A percentile compares a stretch with the other conserved stretches of the same genome.
Conservation (phyloP, 352 stramenopile species). For the Phytophthora litchii region DNA sequence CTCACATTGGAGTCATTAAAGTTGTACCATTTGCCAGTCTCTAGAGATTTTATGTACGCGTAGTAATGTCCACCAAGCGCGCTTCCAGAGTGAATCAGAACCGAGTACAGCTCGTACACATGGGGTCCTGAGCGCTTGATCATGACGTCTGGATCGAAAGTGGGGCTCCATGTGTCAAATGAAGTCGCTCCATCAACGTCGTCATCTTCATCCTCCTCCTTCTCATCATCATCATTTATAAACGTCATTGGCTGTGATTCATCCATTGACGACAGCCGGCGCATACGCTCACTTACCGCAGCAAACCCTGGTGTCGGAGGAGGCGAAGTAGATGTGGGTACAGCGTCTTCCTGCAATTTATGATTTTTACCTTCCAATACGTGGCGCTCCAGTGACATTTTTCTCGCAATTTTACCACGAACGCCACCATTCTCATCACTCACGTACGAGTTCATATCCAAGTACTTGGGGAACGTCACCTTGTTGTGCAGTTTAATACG, state of each 20-base stretch:
- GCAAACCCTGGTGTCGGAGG: conserved; percentile 15
- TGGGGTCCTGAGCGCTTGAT: conserved; percentile 68
- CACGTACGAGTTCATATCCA: conserved; percentile 91
- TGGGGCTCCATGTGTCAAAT: conserved; percentile 74
- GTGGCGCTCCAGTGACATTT: conserved; percentile 88
- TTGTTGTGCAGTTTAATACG: conserved; percentile 88
- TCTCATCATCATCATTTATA: conserved; percentile 27
- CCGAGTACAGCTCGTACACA: conserved; percentile 93
- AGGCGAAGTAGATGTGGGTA: conserved; percentile 23
- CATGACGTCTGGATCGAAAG: conserved; percentile 69
- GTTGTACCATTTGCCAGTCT: conserved; percentile 85
- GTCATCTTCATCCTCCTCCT: conserved; percentile 20
- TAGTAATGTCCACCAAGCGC: conserved; percentile 94
- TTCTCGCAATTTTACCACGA: conserved; percentile 72
- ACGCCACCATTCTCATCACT: conserved; percentile 54
- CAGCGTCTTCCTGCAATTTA: conserved; percentile 15
- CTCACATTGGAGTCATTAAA: conserved; percentile 88
- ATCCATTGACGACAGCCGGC: conserved; percentile 78
- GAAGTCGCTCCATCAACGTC: conserved; percentile 15
- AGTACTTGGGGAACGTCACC: conserved; percentile 90
- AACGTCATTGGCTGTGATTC: conserved; percentile 64
- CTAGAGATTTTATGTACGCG: conserved; percentile 92
- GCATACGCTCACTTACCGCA: conserved; percentile 26
- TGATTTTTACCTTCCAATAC: conserved; percentile 61
- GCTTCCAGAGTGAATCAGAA: conserved; percentile 93